Evolutionary conservation across 768 basidiomycete genomes (phyloP), one percentile per base, ranked within the genome.

Genomic region (Boletus subparvulus): DNA sequence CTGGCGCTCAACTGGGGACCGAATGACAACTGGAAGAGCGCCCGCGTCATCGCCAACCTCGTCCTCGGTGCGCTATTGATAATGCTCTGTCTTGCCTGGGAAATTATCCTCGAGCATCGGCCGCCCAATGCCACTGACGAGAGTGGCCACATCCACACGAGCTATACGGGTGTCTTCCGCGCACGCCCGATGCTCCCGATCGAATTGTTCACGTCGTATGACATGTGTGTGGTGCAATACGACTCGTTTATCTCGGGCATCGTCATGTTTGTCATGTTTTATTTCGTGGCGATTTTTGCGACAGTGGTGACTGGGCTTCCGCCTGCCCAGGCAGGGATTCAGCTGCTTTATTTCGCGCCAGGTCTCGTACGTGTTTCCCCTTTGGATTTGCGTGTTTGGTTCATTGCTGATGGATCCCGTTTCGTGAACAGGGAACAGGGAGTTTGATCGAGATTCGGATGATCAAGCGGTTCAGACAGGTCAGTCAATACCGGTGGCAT

Each of bases 1-100:
- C 75, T 83, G 6, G 82, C 77, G 14, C 71, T 83, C 49, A 80
- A 77, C 61, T 80, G 79, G 78, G 81, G 81, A 7, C 77, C 80
- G n/a, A 61, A 63, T 13, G 71, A 72, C 30, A 55, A 61, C 44
- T 83, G 82, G 79, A 67, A 70, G 55, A 59, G 63, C 11, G 71
- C 70, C 19, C 75, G 74, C 26, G 78, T 84, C 50, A 80, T 85
- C 51, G 77, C 65, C 26, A 75, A 72, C 65, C 73, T 83, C 52
- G 67, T 78, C 48, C 65, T 84, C 35, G 81, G 82, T 24, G 71
- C 68, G 10, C 46, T 82, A 12, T 62, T 78, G 36, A 66, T 83
- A 55, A 61, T 74, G 46, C 47, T 66, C 19, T 80, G 74, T 63
- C n/a, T 77, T 40, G 7, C 62, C 0, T 82, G 80, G 80, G 79